Evolutionary conservation across 352 stramenopile genomes (phyloP).

Genomic region (Thalassiosira delicatula): DNA sequence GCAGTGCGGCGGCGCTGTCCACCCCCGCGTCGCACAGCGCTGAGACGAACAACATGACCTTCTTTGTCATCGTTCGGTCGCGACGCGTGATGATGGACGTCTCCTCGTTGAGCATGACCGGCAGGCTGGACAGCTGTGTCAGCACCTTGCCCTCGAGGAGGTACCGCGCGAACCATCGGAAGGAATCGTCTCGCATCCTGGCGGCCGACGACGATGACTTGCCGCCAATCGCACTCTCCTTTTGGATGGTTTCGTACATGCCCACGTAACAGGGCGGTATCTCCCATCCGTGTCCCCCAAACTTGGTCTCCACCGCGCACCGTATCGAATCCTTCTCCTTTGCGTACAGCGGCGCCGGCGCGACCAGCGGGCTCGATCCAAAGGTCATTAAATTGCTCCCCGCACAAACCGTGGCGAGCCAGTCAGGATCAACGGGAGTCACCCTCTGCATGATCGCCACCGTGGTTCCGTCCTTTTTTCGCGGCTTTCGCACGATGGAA

Average conservation of each 20-base stretch:
- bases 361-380: constrained; percentile 62
- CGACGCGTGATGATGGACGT: constrained; percentile 74
- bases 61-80: constrained; percentile 68
- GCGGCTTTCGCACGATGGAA: constrained; percentile 75
- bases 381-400: constrained; percentile 71
- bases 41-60: constrained; percentile 73
- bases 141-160: constrained; percentile 83
- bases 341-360: constrained; percentile 74
- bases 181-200: constrained; percentile 76
- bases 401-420: constrained; percentile 73
- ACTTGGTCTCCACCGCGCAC: constrained; percentile 80
- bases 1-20: constrained; percentile 68
- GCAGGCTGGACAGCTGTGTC: constrained; percentile 62
- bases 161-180: constrained; percentile 82
- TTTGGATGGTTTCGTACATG: constrained; percentile 73
- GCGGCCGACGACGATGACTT: constrained; percentile 57
- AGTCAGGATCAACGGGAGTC: constrained; percentile 78
- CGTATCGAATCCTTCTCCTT: constrained; percentile 74
- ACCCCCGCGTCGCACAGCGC: constrained; percentile 70
- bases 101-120: constrained; percentile 74
- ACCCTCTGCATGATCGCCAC: constrained; percentile 82
- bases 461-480: constrained; percentile 74
- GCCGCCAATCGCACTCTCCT: constrained; percentile 18
- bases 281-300: constrained; percentile 75
- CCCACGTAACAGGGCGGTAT: constrained; percentile 73